These are phyloP conservation scores for Ceratocystis eucalypticola DNA, from an alignment of 2,329 filamentous ascomycete genomes.

Conservation along the genomic window DNA sequence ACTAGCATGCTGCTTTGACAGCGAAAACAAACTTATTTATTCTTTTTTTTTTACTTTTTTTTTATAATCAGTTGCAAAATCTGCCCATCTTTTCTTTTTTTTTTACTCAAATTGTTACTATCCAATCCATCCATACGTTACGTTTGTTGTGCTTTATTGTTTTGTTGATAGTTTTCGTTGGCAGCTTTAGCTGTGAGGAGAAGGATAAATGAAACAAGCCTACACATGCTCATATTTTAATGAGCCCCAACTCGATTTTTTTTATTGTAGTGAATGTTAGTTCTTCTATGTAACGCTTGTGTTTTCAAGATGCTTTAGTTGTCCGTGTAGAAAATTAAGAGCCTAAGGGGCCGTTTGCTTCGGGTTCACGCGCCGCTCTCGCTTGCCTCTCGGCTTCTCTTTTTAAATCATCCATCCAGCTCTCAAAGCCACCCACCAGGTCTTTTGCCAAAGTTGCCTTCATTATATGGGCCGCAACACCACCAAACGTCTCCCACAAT, in stretches of 20 bases:
- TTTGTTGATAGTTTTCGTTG: not conserved
- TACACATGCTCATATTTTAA: no score
- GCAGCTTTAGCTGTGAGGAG: not conserved
- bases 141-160: not conserved
- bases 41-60: not conserved
- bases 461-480: conserved; percentile 28
- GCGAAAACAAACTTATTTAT: not conserved
- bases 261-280: no score
- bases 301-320: no score
- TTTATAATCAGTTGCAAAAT: not conserved
- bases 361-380: no score
- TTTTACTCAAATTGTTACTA: not conserved
- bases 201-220: not conserved
- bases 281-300: no score
- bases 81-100: not conserved
- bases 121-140: not conserved
- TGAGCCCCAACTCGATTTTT: no score
- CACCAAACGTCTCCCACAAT: conserved; percentile 35
- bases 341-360: no score
- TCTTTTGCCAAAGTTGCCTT: conserved; percentile 25
- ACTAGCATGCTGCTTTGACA: no score
- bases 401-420: conserved; percentile 31
- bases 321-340: no score
- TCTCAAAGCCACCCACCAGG: conserved; percentile 28
- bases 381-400: conserved; percentile 9